Conservation (phyloP, 352 stramenopile species). For the Elongisporangium undulatum region DNA sequence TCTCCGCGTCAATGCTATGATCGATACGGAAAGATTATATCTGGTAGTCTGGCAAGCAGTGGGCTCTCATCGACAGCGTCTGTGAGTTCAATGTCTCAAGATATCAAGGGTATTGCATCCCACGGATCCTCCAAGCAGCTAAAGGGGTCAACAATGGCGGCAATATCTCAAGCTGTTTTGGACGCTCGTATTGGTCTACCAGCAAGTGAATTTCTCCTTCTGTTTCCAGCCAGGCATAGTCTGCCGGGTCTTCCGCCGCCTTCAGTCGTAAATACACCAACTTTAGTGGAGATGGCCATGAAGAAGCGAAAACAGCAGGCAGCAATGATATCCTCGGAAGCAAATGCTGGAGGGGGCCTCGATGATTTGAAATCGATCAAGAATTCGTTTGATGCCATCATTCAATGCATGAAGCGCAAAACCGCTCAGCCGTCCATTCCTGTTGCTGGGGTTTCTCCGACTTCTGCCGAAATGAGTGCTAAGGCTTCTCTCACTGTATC, state of each 20-base stretch:
- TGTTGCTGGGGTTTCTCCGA: conserved; percentile 24
- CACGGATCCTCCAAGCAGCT: conserved; percentile 27
- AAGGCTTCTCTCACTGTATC: conserved; percentile 10
- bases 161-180: conserved; percentile 17
- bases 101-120: conserved; percentile 23
- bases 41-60: conserved; percentile 25
- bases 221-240: conserved; percentile 44
- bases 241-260: conserved; percentile 60
- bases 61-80: neutral
- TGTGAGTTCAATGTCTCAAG: conserved; percentile 8
- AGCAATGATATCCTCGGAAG: conserved; percentile 2
- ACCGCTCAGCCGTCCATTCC: conserved; percentile 66
- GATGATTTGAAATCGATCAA: conserved; percentile 78
- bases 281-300: conserved; percentile 47
- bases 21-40: conserved; percentile 83
- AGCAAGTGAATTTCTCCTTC: conserved; percentile 41
- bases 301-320: conserved; percentile 39
- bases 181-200: conserved; percentile 63
- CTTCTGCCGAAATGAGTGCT: conserved; percentile 7
- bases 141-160: conserved; percentile 5
- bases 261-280: conserved; percentile 46
- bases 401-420: conserved; percentile 86
- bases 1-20: conserved; percentile 85
- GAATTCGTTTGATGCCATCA: conserved; percentile 78
- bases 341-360: conserved; percentile 14